Conservation (phyloP, 495 filamentous ascomycete genomes). For the Neurospora sp. region DNA sequence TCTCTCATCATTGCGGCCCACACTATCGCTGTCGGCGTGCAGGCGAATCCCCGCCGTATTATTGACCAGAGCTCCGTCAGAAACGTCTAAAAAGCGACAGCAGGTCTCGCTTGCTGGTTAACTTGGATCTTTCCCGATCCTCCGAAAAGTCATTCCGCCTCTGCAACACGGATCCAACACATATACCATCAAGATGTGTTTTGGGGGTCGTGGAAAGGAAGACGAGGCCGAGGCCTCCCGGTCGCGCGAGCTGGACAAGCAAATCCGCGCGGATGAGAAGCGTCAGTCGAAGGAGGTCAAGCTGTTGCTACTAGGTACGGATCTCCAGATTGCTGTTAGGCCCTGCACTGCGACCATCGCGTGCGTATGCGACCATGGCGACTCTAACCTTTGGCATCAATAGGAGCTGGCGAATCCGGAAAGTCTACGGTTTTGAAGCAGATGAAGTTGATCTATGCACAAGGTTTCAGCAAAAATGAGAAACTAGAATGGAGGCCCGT, state of each 20-base stretch:
- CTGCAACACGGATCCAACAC: not conserved
- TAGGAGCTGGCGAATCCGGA: constrained; percentile 94
- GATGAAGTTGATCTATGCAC: constrained; percentile 96
- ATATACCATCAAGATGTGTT: constrained; percentile 46
- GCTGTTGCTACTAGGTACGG: constrained; percentile 68
- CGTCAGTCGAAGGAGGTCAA: constrained; percentile 70
- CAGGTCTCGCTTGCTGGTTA: not conserved
- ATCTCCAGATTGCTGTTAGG: not conserved
- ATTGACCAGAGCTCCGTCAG: not conserved
- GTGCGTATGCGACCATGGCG: not conserved
- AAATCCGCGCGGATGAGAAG: constrained; percentile 75
- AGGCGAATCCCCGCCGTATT: not conserved
- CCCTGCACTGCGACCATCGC: not conserved
- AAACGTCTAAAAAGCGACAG: not conserved
- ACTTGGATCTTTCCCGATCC: not conserved
- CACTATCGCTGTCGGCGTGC: not conserved
- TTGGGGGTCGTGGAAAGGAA: constrained; percentile 43
- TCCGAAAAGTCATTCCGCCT: not conserved
- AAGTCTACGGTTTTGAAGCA: constrained; percentile 98
- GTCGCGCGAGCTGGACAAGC: constrained; percentile 63
- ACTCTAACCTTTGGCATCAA: not conserved
- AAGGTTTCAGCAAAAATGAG: constrained; percentile 85
- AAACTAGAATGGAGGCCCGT: constrained; percentile 88
- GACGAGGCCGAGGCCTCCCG: constrained; percentile 37
- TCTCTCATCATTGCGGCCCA: not conserved